Base-by-base conservation (phyloP, 2,329 filamentous ascomycete genomes). In the Nigrograna mackinnonii region DNA sequence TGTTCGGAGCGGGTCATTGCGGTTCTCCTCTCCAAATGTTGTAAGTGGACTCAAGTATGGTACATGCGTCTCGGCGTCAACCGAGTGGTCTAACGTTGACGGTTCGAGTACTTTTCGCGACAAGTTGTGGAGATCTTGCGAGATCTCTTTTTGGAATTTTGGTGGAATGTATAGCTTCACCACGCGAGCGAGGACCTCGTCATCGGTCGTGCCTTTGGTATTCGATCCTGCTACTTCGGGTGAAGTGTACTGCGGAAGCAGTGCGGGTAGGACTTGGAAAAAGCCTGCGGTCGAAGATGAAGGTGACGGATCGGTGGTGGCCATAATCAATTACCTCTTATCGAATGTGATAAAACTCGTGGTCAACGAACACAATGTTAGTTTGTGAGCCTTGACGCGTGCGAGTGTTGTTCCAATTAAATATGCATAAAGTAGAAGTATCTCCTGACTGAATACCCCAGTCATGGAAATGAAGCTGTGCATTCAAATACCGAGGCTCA, bases 61-160 rank as follows among this genome's bases (percentile, higher is more conserved):
- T 33, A 79, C 77, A 49, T 86, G 83, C 31, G 71, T 75, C 62
- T 89, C 86, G 1, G 85, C 80, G 58, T 89, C 82, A 0, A 79
- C 78, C 14, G 85, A 43, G 35, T 60, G 48, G 4, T 22, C 42
- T n/a, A 56, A 46, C 16, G 57, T 44, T 4, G 43, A 30, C 18
- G 60, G 54, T 14, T 57, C 36, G 2, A 63, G 38, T 3, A 52
- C 43, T 4, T 56, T 7, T 1, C 57, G 55, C 14, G 58, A 47
- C 12, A 61, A 26, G n/a, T 39, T 38, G 31, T 64, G 54, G 1
- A 55, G 35, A 22, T 55, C 48, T 9, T 49, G 28, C 6, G 48
- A 50, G 2, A 58, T 50, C 5, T 32, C 21, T 2, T 26, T 32
- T 4, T 46, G 35, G 4, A 45, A 35, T 12, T 52, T 41, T 1